Evolutionary conservation across 2,329 filamentous ascomycete species (phyloP).

Genomic region (Scortechinia acanthostroma): DNA sequence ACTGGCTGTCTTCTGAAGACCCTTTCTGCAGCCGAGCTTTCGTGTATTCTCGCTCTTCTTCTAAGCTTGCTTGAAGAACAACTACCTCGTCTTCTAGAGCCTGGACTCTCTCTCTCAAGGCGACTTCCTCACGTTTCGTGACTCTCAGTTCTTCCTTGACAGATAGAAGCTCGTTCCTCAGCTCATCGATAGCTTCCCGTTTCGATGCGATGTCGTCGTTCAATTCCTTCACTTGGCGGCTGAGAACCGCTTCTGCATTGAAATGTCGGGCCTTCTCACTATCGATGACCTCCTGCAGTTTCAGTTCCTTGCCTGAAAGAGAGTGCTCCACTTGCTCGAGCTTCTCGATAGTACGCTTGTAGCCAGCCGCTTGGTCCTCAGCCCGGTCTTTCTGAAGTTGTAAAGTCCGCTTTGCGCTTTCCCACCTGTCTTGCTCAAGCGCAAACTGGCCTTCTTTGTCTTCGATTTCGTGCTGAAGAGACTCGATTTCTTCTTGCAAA

Average conservation of each 20-base stretch:
- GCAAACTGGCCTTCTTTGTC: slow-evolving; percentile 67
- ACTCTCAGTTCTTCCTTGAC: slow-evolving; percentile 67
- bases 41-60: slow-evolving; percentile 55
- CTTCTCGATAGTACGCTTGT: slow-evolving; percentile 66
- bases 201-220: slow-evolving; percentile 65
- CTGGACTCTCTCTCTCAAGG: slow-evolving; percentile 57
- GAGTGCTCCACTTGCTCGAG: slow-evolving; percentile 63
- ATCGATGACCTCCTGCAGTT: slow-evolving; percentile 60
- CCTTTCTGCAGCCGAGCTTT: slow-evolving; percentile 45
- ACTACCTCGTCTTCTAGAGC: slow-evolving; percentile 72
- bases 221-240: slow-evolving; percentile 68
- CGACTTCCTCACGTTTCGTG: slow-evolving; percentile 53
- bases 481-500: slow-evolving; percentile 50
- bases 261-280: slow-evolving; percentile 68
- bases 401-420: slow-evolving; percentile 55
- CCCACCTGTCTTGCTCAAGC: slow-evolving; percentile 68
- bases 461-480: slow-evolving; percentile 56
- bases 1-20: slow-evolving; percentile 48
- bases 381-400: slow-evolving; percentile 59
- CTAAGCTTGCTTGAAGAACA: slow-evolving; percentile 58
- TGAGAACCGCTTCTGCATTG: slow-evolving; percentile 64
- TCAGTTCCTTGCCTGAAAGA: slow-evolving; percentile 60
- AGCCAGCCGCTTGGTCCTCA: slow-evolving; percentile 58
- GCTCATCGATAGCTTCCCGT: slow-evolving; percentile 55
- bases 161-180: slow-evolving; percentile 58